Conservation (phyloP, 192 early-diverging fungal species). For the Geranomyces michiganensis region DNA sequence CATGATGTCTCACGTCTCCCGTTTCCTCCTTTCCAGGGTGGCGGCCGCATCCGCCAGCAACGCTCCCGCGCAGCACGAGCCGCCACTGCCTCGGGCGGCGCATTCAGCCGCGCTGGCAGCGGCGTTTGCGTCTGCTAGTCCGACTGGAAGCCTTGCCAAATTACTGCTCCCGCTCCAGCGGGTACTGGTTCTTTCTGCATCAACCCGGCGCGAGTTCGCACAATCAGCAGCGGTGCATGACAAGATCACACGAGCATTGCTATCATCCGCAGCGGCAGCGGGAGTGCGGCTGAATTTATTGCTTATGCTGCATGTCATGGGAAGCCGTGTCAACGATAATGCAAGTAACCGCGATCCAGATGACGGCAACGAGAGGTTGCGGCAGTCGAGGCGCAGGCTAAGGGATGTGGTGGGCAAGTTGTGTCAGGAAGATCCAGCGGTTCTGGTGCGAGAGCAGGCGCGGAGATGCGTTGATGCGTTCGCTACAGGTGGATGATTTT, state of each 20-base stretch:
- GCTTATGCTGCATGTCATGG: conserved; percentile 50
- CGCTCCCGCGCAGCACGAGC: background rate
- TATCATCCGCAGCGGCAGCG: conserved; percentile 48
- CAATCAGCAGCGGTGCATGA: conserved; percentile 40
- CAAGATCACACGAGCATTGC: conserved; percentile 25
- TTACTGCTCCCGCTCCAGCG: conserved; percentile 57
- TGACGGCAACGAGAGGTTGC: background rate
- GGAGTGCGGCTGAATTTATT: conserved; percentile 56
- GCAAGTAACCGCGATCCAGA: background rate
- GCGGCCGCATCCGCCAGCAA: background rate
- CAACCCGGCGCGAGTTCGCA: conserved; percentile 18
- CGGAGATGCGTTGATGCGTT: conserved; percentile 22
- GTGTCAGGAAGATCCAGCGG: conserved; percentile 48
- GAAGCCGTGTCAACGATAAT: background rate
- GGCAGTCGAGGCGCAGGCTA: background rate
- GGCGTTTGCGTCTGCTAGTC: background rate
- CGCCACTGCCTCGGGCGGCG: conserved; percentile 17
- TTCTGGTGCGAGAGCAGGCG: conserved; percentile 55
- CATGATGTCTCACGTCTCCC: too few species aligned
- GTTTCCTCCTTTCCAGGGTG: background rate
- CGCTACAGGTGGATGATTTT: background rate
- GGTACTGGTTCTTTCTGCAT: conserved; percentile 45
- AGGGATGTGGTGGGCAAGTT: conserved; percentile 36
- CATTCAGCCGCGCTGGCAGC: conserved; percentile 13
- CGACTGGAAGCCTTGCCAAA: conserved; percentile 52